Evolutionary conservation across 139 green algal genomes (phyloP).

Genomic region (Monoraphidium neglectum): DNA sequence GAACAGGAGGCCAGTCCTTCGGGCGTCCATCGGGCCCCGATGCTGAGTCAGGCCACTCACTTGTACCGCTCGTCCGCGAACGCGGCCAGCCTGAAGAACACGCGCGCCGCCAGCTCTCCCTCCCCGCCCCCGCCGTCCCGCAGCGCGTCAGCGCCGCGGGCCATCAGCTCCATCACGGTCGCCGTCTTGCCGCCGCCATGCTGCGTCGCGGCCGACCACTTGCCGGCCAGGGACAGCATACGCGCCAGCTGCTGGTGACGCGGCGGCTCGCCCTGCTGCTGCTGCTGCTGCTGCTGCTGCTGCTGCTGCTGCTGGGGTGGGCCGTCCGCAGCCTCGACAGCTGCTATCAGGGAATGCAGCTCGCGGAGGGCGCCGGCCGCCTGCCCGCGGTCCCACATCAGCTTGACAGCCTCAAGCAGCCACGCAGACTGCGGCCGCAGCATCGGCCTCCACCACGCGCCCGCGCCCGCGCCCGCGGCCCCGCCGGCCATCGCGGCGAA

Average conservation of each 20-base stretch:
- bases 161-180: background rate
- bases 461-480: background rate
- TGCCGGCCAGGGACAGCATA: conserved; percentile 58
- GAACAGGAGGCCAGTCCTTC: too few species aligned
- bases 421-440: conserved; percentile 26
- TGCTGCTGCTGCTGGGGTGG: conserved; percentile 5
- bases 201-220: conserved; percentile 65
- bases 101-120: conserved; percentile 36
- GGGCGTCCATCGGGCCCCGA: too few species aligned
- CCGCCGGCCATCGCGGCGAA: too few species aligned
- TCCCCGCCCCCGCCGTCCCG: background rate
- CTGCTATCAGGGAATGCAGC: conserved; percentile 19
- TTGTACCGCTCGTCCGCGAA: conserved; percentile 79
- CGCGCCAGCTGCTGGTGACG: conserved; percentile 31
- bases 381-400: conserved; percentile 75
- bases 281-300: conserved; percentile 15
- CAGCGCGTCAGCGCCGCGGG: background rate
- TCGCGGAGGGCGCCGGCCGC: conserved; percentile 51
- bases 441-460: conserved; percentile 12
- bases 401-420: conserved; percentile 79
- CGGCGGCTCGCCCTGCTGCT: background rate
- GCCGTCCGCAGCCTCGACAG: background rate
- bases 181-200: conserved; percentile 1
- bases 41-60: too few species aligned
- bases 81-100: conserved; percentile 73